phyloP scores from a whole-genome alignment of 78 protist species.

The Trichosphaerium sp. region DNA sequence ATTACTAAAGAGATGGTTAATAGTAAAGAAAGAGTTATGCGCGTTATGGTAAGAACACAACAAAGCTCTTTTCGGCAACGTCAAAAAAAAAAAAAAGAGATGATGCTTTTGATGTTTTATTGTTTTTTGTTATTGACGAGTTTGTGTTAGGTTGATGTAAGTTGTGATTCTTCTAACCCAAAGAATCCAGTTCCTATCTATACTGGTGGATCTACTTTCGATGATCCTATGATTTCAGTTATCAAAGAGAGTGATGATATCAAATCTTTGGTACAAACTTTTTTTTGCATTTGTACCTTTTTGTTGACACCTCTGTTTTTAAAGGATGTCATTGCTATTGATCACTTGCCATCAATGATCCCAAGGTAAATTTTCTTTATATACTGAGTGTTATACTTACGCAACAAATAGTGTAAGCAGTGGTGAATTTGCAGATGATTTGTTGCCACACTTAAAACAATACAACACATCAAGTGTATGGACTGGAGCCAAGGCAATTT shows the following conservation, averaged over 20 bases:
- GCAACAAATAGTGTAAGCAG: no score
- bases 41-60: background rate
- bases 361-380: background rate
- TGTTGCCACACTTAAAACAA: background rate
- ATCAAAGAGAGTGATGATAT: background rate
- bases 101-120: no score
- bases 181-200: slow-evolving; percentile 61
- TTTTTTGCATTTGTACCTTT: no score
- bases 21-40: background rate
- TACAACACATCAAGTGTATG: background rate
- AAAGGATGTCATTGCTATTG: background rate
- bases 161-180: slow-evolving; percentile 59
- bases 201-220: slow-evolving; percentile 38
- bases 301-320: no score
- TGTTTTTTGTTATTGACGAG: no score
- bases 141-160: slow-evolving; percentile 46
- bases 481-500: slow-evolving; percentile 2
- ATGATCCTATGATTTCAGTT: slow-evolving; percentile 8
- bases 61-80: slow-evolving; percentile 13
- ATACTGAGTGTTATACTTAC: no score
- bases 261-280: no score
- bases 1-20: slow-evolving; percentile 20
- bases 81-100: no score
- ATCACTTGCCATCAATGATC: slow-evolving; percentile 2
- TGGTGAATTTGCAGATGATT: background rate